A percentile compares a stretch with the other conserved stretches of the same genome.
These are phyloP conservation scores for Moricandia moricandioides DNA, from an alignment of 345 rosid genomes.

Conservation along the genomic window DNA sequence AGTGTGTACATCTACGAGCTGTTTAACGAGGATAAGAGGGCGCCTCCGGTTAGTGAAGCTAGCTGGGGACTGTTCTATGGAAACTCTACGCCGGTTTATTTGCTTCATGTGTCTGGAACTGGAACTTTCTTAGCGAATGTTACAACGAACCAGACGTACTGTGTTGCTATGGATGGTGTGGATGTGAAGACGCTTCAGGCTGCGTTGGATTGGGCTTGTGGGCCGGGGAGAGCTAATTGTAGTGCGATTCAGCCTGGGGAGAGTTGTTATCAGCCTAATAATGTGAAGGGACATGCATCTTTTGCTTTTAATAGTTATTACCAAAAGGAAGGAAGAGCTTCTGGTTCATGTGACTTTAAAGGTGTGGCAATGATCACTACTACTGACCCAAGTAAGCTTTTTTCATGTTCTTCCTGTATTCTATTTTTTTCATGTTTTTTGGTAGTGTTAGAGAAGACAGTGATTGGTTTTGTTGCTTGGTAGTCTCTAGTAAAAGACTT, in stretches of 20 bases:
- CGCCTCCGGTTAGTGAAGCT: slow-evolving; percentile 75
- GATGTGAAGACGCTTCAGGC: slow-evolving; percentile 77
- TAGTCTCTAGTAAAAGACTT: background rate
- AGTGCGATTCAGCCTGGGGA: slow-evolving; percentile 93
- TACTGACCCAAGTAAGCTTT: slow-evolving; percentile 86
- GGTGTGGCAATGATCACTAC: slow-evolving; percentile 96
- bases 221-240: slow-evolving; percentile 85
- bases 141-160: slow-evolving; percentile 83
- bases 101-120: slow-evolving; percentile 87
- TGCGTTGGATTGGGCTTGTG: slow-evolving; percentile 98
- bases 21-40: slow-evolving; percentile 84
- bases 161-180: slow-evolving; percentile 70
- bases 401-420: background rate
- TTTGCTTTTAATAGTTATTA: slow-evolving; percentile 97
- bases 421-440: background rate
- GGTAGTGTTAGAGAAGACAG: background rate
- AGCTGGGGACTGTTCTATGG: slow-evolving; percentile 89
- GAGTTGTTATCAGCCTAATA: slow-evolving; percentile 80
- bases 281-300: slow-evolving; percentile 81
- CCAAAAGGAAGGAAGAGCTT: slow-evolving; percentile 68
- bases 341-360: slow-evolving; percentile 93
- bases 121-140: slow-evolving; percentile 87
- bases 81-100: slow-evolving; percentile 75
- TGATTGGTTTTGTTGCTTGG: slow-evolving; percentile 8
- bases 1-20: slow-evolving; percentile 77